phyloP scores from a whole-genome alignment of 805 yeast genomes.

The Candida pseudofarinosa region DNA sequence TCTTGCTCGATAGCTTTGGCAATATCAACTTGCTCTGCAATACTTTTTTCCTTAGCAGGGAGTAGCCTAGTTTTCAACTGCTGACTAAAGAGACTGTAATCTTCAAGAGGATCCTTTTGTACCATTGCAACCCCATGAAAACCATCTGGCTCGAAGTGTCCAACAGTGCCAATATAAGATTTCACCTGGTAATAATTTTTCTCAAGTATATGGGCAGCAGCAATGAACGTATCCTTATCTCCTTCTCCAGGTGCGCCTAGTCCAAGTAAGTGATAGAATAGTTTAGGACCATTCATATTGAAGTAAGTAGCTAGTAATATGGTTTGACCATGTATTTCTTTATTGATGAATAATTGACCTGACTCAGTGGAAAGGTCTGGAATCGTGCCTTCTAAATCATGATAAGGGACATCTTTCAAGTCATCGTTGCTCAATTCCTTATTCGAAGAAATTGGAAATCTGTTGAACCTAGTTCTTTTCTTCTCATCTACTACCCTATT shows the following conservation, averaged over 20 bases:
- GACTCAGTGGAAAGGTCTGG: slow-evolving; percentile 70
- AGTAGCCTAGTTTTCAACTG: slow-evolving; percentile 1
- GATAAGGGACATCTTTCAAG: slow-evolving; percentile 38
- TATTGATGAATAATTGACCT: slow-evolving; percentile 61
- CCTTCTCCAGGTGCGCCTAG: slow-evolving; percentile 47
- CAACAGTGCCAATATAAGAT: slow-evolving; percentile 31
- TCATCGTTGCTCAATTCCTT: not conserved
- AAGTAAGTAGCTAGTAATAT: slow-evolving; percentile 60
- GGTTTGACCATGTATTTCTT: slow-evolving; percentile 52
- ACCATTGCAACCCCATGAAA: slow-evolving; percentile 37
- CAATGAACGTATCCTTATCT: slow-evolving; percentile 35
- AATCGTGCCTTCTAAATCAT: slow-evolving; percentile 63
- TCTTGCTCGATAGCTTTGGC: slow-evolving; percentile 16
- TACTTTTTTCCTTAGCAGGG: slow-evolving; percentile 8
- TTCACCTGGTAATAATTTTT: slow-evolving; percentile 40
- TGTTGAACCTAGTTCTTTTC: slow-evolving; percentile 23
- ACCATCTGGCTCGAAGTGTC: slow-evolving; percentile 21
- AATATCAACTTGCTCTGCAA: slow-evolving; percentile 20
- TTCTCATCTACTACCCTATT: slow-evolving; percentile 25
- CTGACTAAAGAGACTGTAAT: slow-evolving; percentile 8
- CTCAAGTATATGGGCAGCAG: slow-evolving; percentile 30
- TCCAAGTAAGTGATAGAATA: slow-evolving; percentile 55
- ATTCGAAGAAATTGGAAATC: slow-evolving; percentile 19
- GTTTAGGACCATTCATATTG: slow-evolving; percentile 58
- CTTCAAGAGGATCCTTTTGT: slow-evolving; percentile 25